Conservation (phyloP, 768 basidiomycete genomes). For the Rhodotorula babjevae region DNA sequence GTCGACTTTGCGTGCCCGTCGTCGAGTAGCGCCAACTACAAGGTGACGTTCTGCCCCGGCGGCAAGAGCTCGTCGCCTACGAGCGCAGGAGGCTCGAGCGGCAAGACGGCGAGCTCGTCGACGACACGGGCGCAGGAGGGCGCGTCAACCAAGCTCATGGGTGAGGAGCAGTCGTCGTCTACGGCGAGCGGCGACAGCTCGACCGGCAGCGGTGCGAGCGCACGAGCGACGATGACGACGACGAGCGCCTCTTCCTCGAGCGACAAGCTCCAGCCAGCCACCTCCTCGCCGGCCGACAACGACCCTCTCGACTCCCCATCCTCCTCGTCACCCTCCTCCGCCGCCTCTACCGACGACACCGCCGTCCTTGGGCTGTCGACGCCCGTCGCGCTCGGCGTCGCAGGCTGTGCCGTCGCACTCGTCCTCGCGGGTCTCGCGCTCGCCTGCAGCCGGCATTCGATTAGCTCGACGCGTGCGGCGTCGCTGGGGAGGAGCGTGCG, state of each 20-base stretch:
- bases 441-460: not conserved
- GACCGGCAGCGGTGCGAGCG: not conserved
- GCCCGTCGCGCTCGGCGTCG: not conserved
- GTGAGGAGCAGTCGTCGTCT: too few species aligned
- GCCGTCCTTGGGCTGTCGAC: constrained; percentile 3
- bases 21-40: not conserved
- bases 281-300: too few species aligned
- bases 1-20: constrained; percentile 19
- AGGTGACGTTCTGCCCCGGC: constrained; percentile 13
- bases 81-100: not conserved
- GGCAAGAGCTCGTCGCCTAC: not conserved
- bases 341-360: not conserved
- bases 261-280: too few species aligned
- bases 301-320: too few species aligned
- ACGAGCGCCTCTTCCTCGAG: too few species aligned
- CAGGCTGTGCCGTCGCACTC: not conserved
- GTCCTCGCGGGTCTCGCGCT: not conserved
- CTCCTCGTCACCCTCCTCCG: not conserved
- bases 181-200: not conserved
- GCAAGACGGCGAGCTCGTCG: not conserved
- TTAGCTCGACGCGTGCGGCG: not conserved
- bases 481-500: not conserved
- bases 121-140: too few species aligned
- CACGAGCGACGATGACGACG: too few species aligned
- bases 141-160: not conserved